Conservation (phyloP, 2,329 filamentous ascomycete genomes). For the Erysiphe neolycopersici region DNA sequence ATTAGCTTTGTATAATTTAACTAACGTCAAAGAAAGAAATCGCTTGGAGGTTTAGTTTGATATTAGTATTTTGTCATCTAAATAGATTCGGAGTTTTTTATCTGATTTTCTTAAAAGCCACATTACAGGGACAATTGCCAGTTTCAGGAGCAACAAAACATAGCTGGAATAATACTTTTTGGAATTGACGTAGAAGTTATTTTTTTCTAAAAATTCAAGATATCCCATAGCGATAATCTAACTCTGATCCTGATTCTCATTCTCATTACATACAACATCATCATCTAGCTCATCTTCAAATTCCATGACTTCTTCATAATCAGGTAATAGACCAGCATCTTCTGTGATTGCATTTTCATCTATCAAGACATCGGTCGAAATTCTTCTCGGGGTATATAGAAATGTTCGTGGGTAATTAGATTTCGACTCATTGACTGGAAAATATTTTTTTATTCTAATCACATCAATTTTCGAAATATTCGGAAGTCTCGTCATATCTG, state of each 20-base stretch:
- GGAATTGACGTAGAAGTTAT: too few species aligned
- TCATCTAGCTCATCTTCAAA: conserved; percentile 1
- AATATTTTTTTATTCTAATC: not conserved
- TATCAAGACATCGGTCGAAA: not conserved
- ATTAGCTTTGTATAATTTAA: too few species aligned
- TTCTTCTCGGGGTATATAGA: not conserved
- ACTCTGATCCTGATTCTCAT: not conserved
- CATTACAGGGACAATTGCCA: too few species aligned
- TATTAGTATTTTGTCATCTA: too few species aligned
- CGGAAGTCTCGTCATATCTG: not conserved
- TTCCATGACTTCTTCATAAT: not conserved
- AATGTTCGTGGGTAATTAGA: not conserved
- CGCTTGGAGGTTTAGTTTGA: too few species aligned
- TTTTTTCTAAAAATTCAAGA: too few species aligned
- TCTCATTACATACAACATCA: not conserved
- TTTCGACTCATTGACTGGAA: not conserved
- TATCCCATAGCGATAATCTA: too few species aligned
- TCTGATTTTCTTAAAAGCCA: too few species aligned
- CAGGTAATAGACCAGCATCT: not conserved
- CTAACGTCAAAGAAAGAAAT: too few species aligned
- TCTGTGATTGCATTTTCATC: not conserved
- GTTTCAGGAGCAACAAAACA: too few species aligned
- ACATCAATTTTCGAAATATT: not conserved
- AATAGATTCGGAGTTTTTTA: too few species aligned
- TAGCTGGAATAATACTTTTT: too few species aligned